Conservation (phyloP, 352 stramenopile species). For the Phytophthora fragariae region DNA sequence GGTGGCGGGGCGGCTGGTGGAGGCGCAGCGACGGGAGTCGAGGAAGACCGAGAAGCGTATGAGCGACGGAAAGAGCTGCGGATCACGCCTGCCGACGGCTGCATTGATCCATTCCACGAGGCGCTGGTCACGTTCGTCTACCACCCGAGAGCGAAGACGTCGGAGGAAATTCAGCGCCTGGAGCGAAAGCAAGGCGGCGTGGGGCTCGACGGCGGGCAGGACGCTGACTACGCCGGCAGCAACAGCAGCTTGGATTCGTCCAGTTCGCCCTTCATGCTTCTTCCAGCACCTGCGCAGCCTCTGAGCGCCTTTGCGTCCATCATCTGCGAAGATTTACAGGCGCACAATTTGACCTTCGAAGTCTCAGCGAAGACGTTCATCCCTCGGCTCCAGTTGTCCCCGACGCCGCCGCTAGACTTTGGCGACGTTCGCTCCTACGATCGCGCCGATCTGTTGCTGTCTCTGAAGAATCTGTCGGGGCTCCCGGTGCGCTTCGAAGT, state of each 20-base stretch:
- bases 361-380: slow-evolving; percentile 67
- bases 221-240: slow-evolving; percentile 5
- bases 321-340: slow-evolving; percentile 67
- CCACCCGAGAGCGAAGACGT: slow-evolving; percentile 49
- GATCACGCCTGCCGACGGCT: slow-evolving; percentile 60
- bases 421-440: slow-evolving; percentile 84
- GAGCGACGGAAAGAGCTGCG: slow-evolving; percentile 76
- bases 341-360: slow-evolving; percentile 82
- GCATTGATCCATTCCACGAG: slow-evolving; percentile 70
- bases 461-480: slow-evolving; percentile 81
- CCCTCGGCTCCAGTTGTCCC: slow-evolving; percentile 59
- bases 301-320: slow-evolving; percentile 82
- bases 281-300: slow-evolving; percentile 31
- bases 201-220: not conserved
- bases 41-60: slow-evolving; percentile 75
- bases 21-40: slow-evolving; percentile 6
- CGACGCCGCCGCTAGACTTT: slow-evolving; percentile 71
- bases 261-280: slow-evolving; percentile 26
- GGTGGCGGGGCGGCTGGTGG: slow-evolving; percentile 16
- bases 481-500: slow-evolving; percentile 76
- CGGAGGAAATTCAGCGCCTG: slow-evolving; percentile 34
- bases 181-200: slow-evolving; percentile 26
- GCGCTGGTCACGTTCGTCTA: slow-evolving; percentile 58
- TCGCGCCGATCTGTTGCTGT: slow-evolving; percentile 84
- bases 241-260: slow-evolving; percentile 7